Conservation (phyloP, 768 basidiomycete genomes). For the Suillus subaureus region DNA sequence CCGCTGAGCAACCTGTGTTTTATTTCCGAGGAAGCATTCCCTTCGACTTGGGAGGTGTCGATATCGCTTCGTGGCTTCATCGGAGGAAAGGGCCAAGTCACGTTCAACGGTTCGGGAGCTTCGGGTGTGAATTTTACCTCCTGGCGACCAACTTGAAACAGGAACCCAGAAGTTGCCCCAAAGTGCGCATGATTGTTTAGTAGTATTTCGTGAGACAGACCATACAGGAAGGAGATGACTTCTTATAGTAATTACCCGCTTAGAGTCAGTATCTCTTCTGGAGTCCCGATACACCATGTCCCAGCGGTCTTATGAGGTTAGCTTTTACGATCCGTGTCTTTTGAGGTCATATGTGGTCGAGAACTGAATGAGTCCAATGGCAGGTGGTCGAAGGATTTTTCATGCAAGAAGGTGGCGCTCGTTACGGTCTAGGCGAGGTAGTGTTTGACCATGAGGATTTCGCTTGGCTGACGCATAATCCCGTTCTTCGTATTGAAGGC, state of each 20-base stretch:
- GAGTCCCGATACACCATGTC: neutral
- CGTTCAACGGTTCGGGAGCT: neutral
- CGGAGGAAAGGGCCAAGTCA: neutral
- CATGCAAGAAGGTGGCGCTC: neutral
- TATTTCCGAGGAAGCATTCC: constrained; percentile 30
- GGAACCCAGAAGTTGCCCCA: neutral
- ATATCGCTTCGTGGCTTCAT: constrained; percentile 8
- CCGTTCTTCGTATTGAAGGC: neutral
- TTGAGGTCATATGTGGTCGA: neutral
- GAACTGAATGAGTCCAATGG: neutral
- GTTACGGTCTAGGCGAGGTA: neutral
- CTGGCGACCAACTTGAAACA: neutral
- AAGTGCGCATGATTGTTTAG: neutral
- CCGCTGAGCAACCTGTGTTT: constrained; percentile 29
- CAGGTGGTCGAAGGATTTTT: constrained; percentile 7
- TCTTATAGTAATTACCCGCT: neutral
- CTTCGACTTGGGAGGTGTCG: constrained; percentile 25
- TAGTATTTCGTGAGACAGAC: neutral
- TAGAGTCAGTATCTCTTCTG: neutral
- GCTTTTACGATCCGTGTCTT: neutral
- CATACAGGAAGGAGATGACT: neutral
- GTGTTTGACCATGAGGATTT: neutral
- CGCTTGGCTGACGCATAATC: neutral
- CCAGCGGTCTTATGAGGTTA: constrained; percentile 5
- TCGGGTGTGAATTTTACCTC: neutral